A percentile compares a stretch with the other conserved stretches of the same genome.
phyloP scores from a whole-genome alignment of 331 rosid genomes.

The Stylosanthes scabra region DNA sequence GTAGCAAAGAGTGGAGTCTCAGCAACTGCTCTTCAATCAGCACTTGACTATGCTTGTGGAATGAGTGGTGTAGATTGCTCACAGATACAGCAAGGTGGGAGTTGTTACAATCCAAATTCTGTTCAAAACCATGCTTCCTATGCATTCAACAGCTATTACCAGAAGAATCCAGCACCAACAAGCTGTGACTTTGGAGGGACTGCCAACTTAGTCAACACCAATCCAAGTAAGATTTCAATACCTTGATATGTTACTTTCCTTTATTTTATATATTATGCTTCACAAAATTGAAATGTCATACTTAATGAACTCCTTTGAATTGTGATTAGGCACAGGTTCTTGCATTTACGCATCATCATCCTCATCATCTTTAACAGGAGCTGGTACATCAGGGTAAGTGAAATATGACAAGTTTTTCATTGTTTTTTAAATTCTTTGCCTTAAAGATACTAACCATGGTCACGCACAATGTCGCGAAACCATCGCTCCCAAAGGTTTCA shows the following conservation, averaged over 20 bases:
- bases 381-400: constrained; percentile 61
- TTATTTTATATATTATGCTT: constrained; percentile 17
- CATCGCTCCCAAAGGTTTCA: not conserved
- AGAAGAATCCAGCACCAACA: constrained; percentile 78
- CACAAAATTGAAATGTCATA: constrained; percentile 8
- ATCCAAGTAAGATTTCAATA: constrained; percentile 71
- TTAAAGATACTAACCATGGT: constrained; percentile 41
- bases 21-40: constrained; percentile 73
- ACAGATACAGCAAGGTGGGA: constrained; percentile 81
- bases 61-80: constrained; percentile 67
- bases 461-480: not conserved
- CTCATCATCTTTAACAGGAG: constrained; percentile 16
- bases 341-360: constrained; percentile 63
- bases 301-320: constrained; percentile 16
- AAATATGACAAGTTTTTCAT: constrained; percentile 23
- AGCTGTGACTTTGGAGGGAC: constrained; percentile 94
- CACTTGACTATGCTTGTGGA: constrained; percentile 94
- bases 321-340: constrained; percentile 73
- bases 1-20: constrained; percentile 75
- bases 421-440: constrained; percentile 18
- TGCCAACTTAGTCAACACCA: constrained; percentile 66
- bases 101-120: constrained; percentile 75
- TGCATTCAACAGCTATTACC: constrained; percentile 89
- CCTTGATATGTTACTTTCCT: not conserved
- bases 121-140: constrained; percentile 87